phyloP scores from a whole-genome alignment of 1,284 basidiomycete genomes.

The Erythrobasidium hasegawianum region DNA sequence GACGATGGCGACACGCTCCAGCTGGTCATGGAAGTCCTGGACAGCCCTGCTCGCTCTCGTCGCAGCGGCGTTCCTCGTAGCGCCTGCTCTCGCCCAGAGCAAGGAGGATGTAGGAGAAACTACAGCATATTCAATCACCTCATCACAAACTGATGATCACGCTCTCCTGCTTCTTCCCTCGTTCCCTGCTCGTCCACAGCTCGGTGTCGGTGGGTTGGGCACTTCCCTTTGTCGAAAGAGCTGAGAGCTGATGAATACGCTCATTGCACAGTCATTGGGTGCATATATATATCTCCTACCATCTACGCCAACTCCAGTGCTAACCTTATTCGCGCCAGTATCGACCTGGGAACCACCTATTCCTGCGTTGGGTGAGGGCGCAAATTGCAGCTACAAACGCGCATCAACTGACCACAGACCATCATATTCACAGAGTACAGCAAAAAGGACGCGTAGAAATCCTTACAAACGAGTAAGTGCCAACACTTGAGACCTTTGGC shows the following conservation, averaged over 20 bases:
- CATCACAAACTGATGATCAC: not conserved
- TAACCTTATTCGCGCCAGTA: slow-evolving; percentile 50
- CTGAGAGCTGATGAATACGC: not conserved
- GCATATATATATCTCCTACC: slow-evolving; percentile 31
- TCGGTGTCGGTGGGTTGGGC: slow-evolving; percentile 29
- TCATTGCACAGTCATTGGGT: slow-evolving; percentile 31
- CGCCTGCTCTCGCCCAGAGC: slow-evolving; percentile 9
- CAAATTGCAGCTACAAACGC: not conserved
- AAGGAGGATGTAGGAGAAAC: slow-evolving; percentile 28
- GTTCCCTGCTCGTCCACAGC: slow-evolving; percentile 8
- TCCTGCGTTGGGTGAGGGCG: slow-evolving; percentile 56
- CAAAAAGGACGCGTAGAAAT: slow-evolving; percentile 90
- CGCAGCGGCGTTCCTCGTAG: slow-evolving; percentile 12
- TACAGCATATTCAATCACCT: not conserved
- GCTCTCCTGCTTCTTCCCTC: slow-evolving; percentile 1
- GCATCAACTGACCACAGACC: not conserved
- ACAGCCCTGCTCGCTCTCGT: slow-evolving; percentile 3
- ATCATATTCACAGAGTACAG: slow-evolving; percentile 64
- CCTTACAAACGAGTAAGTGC: slow-evolving; percentile 65
- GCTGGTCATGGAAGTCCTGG: not conserved
- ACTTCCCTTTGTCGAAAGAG: not conserved
- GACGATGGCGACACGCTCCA: not conserved
- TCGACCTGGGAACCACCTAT: slow-evolving; percentile 60
- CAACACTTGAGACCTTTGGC: slow-evolving; percentile 4
- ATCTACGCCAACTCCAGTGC: slow-evolving; percentile 15